Conservation (phyloP, 768 basidiomycete genomes). For the Tricholoma sp. region DNA sequence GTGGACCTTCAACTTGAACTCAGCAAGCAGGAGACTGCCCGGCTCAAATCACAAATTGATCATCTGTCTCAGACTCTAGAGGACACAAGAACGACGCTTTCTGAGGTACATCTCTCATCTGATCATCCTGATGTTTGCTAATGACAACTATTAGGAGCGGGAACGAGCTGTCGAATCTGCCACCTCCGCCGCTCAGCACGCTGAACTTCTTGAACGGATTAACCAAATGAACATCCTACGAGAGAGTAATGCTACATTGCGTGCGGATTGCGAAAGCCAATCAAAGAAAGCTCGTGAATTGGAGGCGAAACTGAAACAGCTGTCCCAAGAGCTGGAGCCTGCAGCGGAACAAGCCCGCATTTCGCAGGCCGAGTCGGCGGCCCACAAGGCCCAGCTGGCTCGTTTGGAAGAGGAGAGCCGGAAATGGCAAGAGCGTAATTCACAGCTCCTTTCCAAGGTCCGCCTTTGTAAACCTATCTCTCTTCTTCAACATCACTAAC, state of each 20-base stretch:
- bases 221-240: constrained; percentile 82
- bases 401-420: constrained; percentile 73
- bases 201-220: constrained; percentile 80
- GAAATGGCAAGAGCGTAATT: constrained; percentile 81
- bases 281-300: constrained; percentile 64
- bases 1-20: constrained; percentile 85
- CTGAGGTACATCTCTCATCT: constrained; percentile 44
- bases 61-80: constrained; percentile 65
- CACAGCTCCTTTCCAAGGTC: constrained; percentile 78
- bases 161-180: constrained; percentile 69
- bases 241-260: constrained; percentile 84
- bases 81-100: constrained; percentile 63
- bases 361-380: constrained; percentile 70
- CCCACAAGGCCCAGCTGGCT: constrained; percentile 58
- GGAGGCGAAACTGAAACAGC: constrained; percentile 53
- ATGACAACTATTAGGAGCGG: constrained; percentile 53
- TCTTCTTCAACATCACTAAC: background rate
- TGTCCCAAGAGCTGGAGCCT: constrained; percentile 66
- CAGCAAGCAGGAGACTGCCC: constrained; percentile 66
- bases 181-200: constrained; percentile 73
- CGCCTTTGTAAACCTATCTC: background rate
- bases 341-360: constrained; percentile 64
- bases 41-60: constrained; percentile 73
- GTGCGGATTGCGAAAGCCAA: constrained; percentile 71
- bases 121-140: background rate